These are phyloP conservation scores for Penicillium nucicola DNA, from an alignment of 495 filamentous ascomycete species.

Conservation along the genomic window DNA sequence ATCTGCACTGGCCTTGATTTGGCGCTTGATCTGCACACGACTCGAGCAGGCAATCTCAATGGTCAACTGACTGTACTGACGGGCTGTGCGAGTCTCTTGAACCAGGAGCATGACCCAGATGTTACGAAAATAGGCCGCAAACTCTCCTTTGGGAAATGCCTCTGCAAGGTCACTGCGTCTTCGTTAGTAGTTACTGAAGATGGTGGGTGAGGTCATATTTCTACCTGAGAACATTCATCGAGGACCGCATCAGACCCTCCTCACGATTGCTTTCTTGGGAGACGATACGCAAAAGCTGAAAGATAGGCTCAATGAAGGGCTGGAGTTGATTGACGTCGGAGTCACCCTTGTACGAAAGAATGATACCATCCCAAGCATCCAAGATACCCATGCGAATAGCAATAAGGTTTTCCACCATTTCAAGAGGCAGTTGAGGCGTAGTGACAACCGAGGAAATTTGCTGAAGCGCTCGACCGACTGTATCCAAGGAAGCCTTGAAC, in stretches of 20 bases:
- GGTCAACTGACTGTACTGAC: slow-evolving; percentile 76
- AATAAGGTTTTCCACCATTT: slow-evolving; percentile 94
- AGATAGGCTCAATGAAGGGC: slow-evolving; percentile 81
- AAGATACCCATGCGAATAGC: slow-evolving; percentile 97
- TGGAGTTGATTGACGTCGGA: slow-evolving; percentile 60
- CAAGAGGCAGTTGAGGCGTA: slow-evolving; percentile 66
- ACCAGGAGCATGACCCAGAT: slow-evolving; percentile 90
- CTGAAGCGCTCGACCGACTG: slow-evolving; percentile 90
- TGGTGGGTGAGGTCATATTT: too few relatives aligned
- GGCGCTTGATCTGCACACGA: slow-evolving; percentile 93
- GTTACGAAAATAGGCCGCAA: slow-evolving; percentile 74
- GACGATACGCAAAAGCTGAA: slow-evolving; percentile 80
- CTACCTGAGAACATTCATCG: slow-evolving; percentile 97
- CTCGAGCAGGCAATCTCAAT: slow-evolving; percentile 96
- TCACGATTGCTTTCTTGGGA: slow-evolving; percentile 79
- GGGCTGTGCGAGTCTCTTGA: slow-evolving; percentile 80
- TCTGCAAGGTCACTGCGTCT: slow-evolving; percentile 91
- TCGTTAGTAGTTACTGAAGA: too few relatives aligned
- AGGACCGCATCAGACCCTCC: slow-evolving; percentile 83
- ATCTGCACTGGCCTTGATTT: slow-evolving; percentile 53
- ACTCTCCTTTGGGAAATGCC: too few relatives aligned
- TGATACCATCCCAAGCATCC: slow-evolving; percentile 98
- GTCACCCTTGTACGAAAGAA: slow-evolving; percentile 80
- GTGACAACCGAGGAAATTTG: slow-evolving; percentile 81
- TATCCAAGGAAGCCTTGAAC: slow-evolving; percentile 86